Evolutionary conservation across 768 basidiomycete genomes (phyloP).

Genomic region (Russula lepida): DNA sequence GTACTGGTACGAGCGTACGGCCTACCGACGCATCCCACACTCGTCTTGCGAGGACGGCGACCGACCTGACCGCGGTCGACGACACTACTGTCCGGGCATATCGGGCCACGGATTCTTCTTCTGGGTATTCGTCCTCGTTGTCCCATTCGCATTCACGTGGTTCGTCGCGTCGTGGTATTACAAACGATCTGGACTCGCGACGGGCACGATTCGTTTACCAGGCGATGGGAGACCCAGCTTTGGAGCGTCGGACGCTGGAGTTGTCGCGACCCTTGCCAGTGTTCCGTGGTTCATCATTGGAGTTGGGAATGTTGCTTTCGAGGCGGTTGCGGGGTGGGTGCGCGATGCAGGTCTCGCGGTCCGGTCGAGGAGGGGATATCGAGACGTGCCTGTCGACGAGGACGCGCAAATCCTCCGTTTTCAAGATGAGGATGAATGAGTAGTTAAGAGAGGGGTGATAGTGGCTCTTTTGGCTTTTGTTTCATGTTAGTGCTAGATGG

Average conservation of each 20-base stretch:
- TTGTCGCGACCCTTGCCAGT: slow-evolving; percentile 69
- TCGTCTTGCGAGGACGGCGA: slow-evolving; percentile 78
- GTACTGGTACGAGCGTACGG: slow-evolving; percentile 91
- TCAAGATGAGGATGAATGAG: slow-evolving; percentile 56
- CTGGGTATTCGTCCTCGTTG: slow-evolving; percentile 70
- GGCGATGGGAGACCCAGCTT: slow-evolving; percentile 36
- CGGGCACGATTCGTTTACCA: slow-evolving; percentile 77
- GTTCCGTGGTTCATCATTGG: slow-evolving; percentile 89
- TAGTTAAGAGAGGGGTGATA: not conserved
- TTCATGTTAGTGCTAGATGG: not conserved
- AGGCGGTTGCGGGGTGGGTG: slow-evolving; percentile 46
- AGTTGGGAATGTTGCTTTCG: slow-evolving; percentile 62
- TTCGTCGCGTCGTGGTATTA: slow-evolving; percentile 79
- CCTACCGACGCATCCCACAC: slow-evolving; percentile 84
- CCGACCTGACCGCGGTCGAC: slow-evolving; percentile 65
- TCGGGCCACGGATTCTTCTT: slow-evolving; percentile 65
- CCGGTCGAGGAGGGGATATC: slow-evolving; percentile 48
- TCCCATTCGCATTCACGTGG: slow-evolving; percentile 72
- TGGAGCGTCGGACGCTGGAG: slow-evolving; percentile 35
- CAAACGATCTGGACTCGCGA: slow-evolving; percentile 56
- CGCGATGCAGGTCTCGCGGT: slow-evolving; percentile 34
- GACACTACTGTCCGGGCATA: slow-evolving; percentile 78
- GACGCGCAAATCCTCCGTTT: slow-evolving; percentile 82
- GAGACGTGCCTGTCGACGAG: slow-evolving; percentile 75
- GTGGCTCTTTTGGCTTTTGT: no score